Evolutionary conservation across 2,329 filamentous ascomycete genomes (phyloP).

Genomic region (Piedraia hortae): DNA sequence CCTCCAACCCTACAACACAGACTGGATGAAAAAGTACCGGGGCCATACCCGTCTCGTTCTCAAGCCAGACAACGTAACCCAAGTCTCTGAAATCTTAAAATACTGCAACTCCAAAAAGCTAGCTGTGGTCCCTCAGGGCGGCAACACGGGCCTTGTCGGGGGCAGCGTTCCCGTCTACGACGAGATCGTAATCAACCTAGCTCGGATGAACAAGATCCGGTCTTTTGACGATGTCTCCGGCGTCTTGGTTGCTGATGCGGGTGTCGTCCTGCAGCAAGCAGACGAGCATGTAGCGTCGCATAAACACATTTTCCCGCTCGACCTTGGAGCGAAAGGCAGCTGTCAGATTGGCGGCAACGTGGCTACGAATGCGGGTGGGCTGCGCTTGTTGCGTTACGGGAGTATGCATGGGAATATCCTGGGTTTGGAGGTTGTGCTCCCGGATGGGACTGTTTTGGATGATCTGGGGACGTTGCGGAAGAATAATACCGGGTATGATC

Average conservation of each 20-base stretch:
- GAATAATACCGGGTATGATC: conserved; percentile 95
- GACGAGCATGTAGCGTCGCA: conserved; percentile 65
- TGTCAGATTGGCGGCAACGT: conserved; percentile 94
- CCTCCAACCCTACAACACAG: conserved; percentile 73
- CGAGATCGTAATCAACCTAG: conserved; percentile 81
- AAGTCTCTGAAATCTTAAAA: conserved; percentile 70
- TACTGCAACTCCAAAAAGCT: conserved; percentile 88
- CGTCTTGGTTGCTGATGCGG: conserved; percentile 68
- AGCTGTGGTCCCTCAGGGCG: conserved; percentile 87
- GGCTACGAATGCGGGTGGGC: conserved; percentile 77
- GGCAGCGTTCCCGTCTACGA: conserved; percentile 93
- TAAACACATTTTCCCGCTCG: conserved; percentile 76
- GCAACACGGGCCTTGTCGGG: conserved; percentile 86
- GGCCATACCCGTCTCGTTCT: conserved; percentile 71
- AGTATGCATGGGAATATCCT: conserved; percentile 82
- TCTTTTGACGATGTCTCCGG: conserved; percentile 87
- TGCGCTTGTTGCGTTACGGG: conserved; percentile 73
- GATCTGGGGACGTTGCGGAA: conserved; percentile 73
- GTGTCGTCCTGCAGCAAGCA: conserved; percentile 67
- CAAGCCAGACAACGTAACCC: conserved; percentile 56
- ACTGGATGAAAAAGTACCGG: conserved; percentile 98
- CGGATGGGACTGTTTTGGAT: conserved; percentile 75
- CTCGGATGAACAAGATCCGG: conserved; percentile 70
- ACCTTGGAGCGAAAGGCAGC: conserved; percentile 91
- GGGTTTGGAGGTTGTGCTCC: conserved; percentile 75